Conservation (phyloP, 2,329 filamentous ascomycete genomes). For the Apiospora phragmitis region DNA sequence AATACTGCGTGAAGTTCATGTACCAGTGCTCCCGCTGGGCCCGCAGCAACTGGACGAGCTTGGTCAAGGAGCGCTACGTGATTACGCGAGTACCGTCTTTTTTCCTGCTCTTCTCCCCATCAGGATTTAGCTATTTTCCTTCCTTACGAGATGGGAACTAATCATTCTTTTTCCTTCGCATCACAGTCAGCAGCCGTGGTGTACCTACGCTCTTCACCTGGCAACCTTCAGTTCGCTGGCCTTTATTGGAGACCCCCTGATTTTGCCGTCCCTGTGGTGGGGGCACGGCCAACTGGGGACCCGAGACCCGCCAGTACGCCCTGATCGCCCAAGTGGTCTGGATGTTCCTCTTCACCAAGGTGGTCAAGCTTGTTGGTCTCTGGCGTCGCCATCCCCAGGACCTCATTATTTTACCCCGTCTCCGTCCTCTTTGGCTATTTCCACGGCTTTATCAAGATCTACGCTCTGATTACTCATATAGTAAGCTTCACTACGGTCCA, state of each 20-base stretch:
- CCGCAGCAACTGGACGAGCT: conserved; percentile 92
- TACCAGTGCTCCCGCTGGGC: conserved; percentile 95
- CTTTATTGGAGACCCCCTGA: conserved; percentile 72
- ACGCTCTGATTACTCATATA: conserved; percentile 80
- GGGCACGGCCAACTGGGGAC: conserved; percentile 64
- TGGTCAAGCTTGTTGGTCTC: conserved; percentile 85
- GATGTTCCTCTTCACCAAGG: conserved; percentile 83
- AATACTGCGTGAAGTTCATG: conserved; percentile 84
- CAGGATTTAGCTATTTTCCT: neutral
- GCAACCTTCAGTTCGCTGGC: conserved; percentile 87
- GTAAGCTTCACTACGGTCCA: conserved; percentile 51
- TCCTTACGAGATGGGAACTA: neutral
- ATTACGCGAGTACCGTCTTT: conserved; percentile 83
- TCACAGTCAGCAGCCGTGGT: conserved; percentile 86
- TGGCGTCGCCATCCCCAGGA: conserved; percentile 84
- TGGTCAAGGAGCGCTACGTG: conserved; percentile 80
- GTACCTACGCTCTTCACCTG: conserved; percentile 88
- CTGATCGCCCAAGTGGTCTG: conserved; percentile 63
- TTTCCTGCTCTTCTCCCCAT: neutral
- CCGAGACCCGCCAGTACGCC: conserved; percentile 55
- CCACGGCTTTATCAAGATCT: conserved; percentile 89
- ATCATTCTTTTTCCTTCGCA: conserved; percentile 4
- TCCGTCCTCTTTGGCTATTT: conserved; percentile 91
- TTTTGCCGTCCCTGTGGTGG: conserved; percentile 69
- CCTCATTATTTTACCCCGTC: conserved; percentile 74